Evolutionary conservation across 768 basidiomycete species (phyloP), one percentile per base, ranked within the genome.

Genomic region (Lyophyllum semitale): DNA sequence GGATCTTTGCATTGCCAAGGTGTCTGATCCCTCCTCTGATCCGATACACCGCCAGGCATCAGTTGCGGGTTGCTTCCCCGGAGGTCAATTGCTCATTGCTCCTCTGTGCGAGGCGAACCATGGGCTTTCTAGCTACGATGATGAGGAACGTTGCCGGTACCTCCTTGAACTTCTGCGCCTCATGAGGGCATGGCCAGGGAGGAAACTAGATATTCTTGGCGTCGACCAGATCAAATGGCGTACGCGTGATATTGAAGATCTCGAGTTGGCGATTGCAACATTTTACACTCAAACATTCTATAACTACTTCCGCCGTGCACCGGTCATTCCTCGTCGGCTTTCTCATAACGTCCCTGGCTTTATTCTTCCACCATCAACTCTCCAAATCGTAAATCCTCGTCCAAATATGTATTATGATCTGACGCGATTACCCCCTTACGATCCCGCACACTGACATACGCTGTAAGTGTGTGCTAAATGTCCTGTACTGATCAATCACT

Each of bases 281-380:
- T 52, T 51, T 18, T 61, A 58, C 38, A 43, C 41, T 1, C 37
- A 48, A 26, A 47, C 49, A 8, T 61, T 61, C 29, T 61, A 23
- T 46, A 54, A 53, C n/a, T 26, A 61, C 35, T 61, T 61, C 23
- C 27, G 33, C 8, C 53, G 33, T 15, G 49, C 59, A 17, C 53
- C 53, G 1, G 44, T 58, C 37, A 30, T 61, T 37, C 53, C 57
- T 12, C 26, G 25, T 13, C 32, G 40, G 9, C 53, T 61, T 29
- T 58, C 46, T n/a, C 41, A 51, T 43, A 38, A 3, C 9, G 22
- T 56, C 8, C 20, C 37, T 38, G 50, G 23, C 15, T 51, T 45
- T 11, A 25, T 41, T 26, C 22, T 9, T 12, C 29, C 37, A 4
- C 51, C 53, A n/a, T n/a, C 35, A 5, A 32, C 18, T 2, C 23